Evolutionary conservation across 2,329 filamentous ascomycete species (phyloP), one percentile per base, ranked within the genome.

Genomic region (Purpureocillium lavendulum): DNA sequence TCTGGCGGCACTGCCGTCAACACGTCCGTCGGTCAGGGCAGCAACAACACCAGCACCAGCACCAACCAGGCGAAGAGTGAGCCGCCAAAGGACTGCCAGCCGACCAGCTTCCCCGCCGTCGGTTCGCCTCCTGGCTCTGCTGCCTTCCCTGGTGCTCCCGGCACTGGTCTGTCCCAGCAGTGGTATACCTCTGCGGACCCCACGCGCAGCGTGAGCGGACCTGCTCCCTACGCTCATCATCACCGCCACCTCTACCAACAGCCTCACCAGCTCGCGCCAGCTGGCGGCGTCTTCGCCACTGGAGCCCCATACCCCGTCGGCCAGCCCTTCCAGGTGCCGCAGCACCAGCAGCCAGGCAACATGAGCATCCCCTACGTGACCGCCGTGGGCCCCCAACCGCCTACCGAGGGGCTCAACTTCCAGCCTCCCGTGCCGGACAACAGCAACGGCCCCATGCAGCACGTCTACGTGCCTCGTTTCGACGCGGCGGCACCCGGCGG

Each of bases 351-450:
- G 24, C 42, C 43, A 10, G 21, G 21, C 21, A 26, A 5, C 21
- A 26, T 26, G 21, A 26, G 21, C 21, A 26, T 26, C 21, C 21
- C 21, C 16, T 47, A 49, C 30, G 49, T 45, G 16, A 42, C 42
- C 14, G 42, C 48, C 45, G 64, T 62, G 62, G 60, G 58, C 47
- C 45, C 59, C n/a, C 53, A 49, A n/a, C 68, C 63, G 46, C 61
- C 64, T 32, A 55, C 60, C 24, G 52, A 51, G 35, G 70, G 69
- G 39, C 53, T 71, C 36, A 69, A 74, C 53, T 79, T 73, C 49
- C 71, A 79, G 50, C 77, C 76, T 1, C 75, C 71, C 21, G 72
- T 76, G 13, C 73, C 74, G 4, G 72, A 77, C 47, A 77, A 74
- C 13, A 71, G 69, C 33, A 65, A 69, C 52, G 77, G 76, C 4